A percentile compares a stretch with the other conserved stretches of the same genome.
These are phyloP conservation scores for Acanthamoeba lugdunensis DNA, from an alignment of 208 protist genomes.

Conservation along the genomic window DNA sequence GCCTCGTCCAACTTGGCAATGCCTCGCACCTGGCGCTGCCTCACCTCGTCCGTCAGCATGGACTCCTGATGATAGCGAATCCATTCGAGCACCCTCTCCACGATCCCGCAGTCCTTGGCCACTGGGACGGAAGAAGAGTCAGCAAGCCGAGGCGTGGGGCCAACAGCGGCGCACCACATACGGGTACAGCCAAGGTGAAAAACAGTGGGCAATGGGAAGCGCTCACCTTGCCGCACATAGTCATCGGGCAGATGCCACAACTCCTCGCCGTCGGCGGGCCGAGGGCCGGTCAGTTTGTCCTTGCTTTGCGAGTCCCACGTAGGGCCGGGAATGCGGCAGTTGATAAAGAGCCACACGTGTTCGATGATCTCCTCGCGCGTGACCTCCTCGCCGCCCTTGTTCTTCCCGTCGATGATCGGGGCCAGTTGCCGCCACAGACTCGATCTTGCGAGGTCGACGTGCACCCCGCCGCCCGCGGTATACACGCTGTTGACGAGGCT, in stretches of 20 bases:
- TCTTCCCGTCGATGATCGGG: constrained; percentile 94
- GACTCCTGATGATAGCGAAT: constrained; percentile 94
- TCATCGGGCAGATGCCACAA: constrained; percentile 94
- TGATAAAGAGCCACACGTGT: constrained; percentile 98
- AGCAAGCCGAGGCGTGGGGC: no score
- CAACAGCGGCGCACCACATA: no score
- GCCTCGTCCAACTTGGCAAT: constrained; percentile 99
- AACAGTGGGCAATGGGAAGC: not conserved
- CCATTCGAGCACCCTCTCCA: constrained; percentile 95
- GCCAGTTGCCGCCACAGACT: constrained; percentile 90
- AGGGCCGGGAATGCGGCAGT: constrained; percentile 98
- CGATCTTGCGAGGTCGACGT: no score
- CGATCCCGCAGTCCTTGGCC: constrained; percentile 85
- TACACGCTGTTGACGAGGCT: constrained; percentile 99
- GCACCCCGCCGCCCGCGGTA: constrained; percentile 97
- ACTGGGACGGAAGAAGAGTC: no score
- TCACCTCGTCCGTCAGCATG: constrained; percentile 87
- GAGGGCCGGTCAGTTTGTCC: constrained; percentile 97
- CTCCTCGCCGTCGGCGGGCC: constrained; percentile 94
- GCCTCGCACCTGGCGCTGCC: constrained; percentile 91
- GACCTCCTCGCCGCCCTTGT: constrained; percentile 89
- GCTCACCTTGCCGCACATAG: constrained; percentile 91
- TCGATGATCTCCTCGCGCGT: constrained; percentile 95
- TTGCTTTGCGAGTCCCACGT: constrained; percentile 99
- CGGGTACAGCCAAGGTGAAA: no score